Evolutionary conservation across 2,329 filamentous ascomycete species (phyloP), one percentile per base, ranked within the genome.

Genomic region (Colletotrichum sp.): DNA sequence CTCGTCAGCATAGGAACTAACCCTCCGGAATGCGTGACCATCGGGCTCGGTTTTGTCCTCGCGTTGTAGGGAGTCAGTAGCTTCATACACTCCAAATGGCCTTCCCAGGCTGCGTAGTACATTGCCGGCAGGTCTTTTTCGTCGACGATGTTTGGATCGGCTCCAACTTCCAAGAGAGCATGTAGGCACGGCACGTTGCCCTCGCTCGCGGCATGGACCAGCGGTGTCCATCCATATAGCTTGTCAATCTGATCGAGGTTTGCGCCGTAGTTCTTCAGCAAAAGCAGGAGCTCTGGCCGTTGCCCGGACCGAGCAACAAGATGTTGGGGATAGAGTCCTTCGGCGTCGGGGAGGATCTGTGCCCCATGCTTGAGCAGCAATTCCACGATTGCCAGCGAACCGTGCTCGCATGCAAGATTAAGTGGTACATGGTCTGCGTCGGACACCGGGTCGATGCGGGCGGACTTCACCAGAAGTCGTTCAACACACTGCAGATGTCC

Each of bases 21-120:
- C 55, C 72, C 83, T 79, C 79, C 84, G 57, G 86, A 82, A 73
- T 89, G 88, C 52, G 86, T 81, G 48, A 86, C 82, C 75, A 88
- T 81, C 6, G 89, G 87, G 39, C 87, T 90, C 22, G 86, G 83
- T 34, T 83, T 82, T 18, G 83, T 86, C 36, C 83, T 81, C 66
- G 82, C 86, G 82, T 90, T 90, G 79, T 88, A 89, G 2, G 93
- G 92, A 6, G 93, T 93, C 36, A 99, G 91, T 9, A 98, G 89
- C 81, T 94, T 93, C 95, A 99, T 98, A 86, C 97, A 99, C 81
- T 96, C 94, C 71, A 99, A 86, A 82, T 99, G 95, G 1, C 97
- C 97, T 86, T 99, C 97, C 97, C 97, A 99, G 0, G 96, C 96
- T 16, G 97, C 97, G 84, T 99, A 99, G 85, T 99, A 99, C 93